Conservation (phyloP, 441 rosid genomes). For the Gossypium laxum region DNA sequence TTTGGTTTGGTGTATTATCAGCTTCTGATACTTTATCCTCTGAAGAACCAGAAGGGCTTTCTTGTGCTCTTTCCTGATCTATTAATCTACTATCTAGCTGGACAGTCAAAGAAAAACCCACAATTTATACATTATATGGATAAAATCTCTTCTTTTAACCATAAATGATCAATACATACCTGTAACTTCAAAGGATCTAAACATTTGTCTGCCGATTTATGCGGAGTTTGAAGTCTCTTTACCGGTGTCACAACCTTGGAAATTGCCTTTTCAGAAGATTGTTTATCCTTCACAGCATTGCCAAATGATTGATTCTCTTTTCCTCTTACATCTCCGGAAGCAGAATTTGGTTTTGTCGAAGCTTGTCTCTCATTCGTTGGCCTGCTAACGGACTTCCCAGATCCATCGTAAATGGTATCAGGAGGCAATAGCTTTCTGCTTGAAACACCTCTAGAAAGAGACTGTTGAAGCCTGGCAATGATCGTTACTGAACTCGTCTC, state of each 20-base stretch:
- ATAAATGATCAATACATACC: slow-evolving; percentile 13
- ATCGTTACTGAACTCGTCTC: slow-evolving; percentile 42
- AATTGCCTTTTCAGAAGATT: slow-evolving; percentile 43
- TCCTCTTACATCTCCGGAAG: slow-evolving; percentile 46
- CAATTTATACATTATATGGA: not conserved
- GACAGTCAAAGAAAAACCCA: slow-evolving; percentile 12
- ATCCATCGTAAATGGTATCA: slow-evolving; percentile 28
- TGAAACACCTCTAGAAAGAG: slow-evolving; percentile 47
- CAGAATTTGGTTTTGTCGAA: slow-evolving; percentile 27
- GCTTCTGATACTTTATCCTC: slow-evolving; percentile 30
- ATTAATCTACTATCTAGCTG: slow-evolving; percentile 54
- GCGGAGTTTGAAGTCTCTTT: slow-evolving; percentile 35
- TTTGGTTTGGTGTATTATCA: slow-evolving; percentile 44
- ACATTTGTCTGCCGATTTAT: slow-evolving; percentile 24
- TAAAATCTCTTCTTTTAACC: not conserved
- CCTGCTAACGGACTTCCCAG: slow-evolving; percentile 22
- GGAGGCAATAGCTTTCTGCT: slow-evolving; percentile 47
- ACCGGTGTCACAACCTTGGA: slow-evolving; percentile 42
- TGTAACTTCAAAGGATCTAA: slow-evolving; percentile 25
- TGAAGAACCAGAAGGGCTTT: slow-evolving; percentile 31
- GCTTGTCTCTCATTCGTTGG: slow-evolving; percentile 35
- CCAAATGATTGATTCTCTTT: slow-evolving; percentile 52
- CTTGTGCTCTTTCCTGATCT: slow-evolving; percentile 46
- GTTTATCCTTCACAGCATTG: slow-evolving; percentile 51
- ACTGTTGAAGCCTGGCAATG: slow-evolving; percentile 40